phyloP scores from a whole-genome alignment of 2,329 filamentous ascomycete genomes.

The Metarhizium album region DNA sequence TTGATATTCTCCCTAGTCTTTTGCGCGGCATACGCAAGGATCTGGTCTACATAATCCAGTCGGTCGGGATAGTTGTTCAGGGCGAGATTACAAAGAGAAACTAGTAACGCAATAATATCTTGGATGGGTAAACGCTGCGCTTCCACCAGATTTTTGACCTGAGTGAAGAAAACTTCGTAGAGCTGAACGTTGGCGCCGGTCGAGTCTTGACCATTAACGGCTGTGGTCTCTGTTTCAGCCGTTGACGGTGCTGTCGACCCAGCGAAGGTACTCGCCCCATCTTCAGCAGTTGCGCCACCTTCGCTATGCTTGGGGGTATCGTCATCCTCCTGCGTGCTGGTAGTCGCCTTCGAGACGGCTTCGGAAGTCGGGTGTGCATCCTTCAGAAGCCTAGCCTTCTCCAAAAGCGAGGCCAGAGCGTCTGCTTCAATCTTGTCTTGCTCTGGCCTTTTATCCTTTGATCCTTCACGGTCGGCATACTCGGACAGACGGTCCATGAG shows the following conservation, averaged over 20 bases:
- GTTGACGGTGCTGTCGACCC: conserved; percentile 27
- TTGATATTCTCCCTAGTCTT: conserved; percentile 86
- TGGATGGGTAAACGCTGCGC: conserved; percentile 85
- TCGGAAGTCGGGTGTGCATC: conserved; percentile 21
- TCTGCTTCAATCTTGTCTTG: conserved; percentile 74
- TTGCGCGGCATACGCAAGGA: conserved; percentile 75
- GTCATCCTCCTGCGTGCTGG: conserved; percentile 23
- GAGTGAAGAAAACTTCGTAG: conserved; percentile 95
- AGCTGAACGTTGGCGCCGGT: conserved; percentile 64
- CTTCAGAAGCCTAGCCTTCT: conserved; percentile 63
- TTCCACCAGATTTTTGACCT: conserved; percentile 88
- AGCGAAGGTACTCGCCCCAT: conserved; percentile 20
- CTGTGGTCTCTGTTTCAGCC: conserved; percentile 36
- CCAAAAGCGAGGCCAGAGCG: conserved; percentile 65
- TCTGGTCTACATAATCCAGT: conserved; percentile 90
- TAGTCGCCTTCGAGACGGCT: conserved; percentile 17
- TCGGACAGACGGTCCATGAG: conserved; percentile 93
- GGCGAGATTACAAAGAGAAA: conserved; percentile 88
- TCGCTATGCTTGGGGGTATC: conserved; percentile 15
- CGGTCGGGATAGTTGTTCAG: conserved; percentile 91
- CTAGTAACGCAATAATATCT: conserved; percentile 85
- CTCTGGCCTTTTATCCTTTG: conserved; percentile 58
- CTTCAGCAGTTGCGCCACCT: conserved; percentile 14
- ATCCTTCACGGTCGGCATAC: conserved; percentile 83
- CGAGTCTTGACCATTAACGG: conserved; percentile 33